Evolutionary conservation across 1,284 basidiomycete genomes (phyloP).

Genomic region (Puccinia coronata): DNA sequence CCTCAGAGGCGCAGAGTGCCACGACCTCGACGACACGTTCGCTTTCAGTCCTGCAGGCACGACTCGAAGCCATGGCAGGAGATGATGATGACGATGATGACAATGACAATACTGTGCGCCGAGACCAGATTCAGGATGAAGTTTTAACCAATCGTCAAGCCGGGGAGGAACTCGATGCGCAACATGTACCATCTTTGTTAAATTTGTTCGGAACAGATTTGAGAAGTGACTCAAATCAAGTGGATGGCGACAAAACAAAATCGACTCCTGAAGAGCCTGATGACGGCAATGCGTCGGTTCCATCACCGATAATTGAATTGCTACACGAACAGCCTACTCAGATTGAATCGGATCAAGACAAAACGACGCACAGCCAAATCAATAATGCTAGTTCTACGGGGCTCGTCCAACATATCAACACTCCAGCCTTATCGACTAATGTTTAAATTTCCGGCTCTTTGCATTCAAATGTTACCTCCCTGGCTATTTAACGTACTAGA

Average conservation of each 20-base stretch:
- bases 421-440: slow-evolving; percentile 6
- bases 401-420: neutral
- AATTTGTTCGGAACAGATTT: neutral
- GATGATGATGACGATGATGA: slow-evolving; percentile 20
- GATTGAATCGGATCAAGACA: slow-evolving; percentile 6
- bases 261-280: neutral
- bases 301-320: neutral
- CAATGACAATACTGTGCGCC: neutral
- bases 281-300: neutral
- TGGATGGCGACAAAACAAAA: neutral
- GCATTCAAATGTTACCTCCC: neutral
- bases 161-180: neutral
- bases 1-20: neutral
- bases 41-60: slow-evolving; percentile 6
- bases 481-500: slow-evolving; percentile 4
- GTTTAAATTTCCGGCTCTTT: slow-evolving; percentile 9
- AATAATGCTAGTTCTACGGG: neutral
- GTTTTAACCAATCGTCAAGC: neutral
- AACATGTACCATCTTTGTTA: slow-evolving; percentile 2
- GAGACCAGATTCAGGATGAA: neutral
- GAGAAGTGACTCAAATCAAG: neutral
- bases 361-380: neutral
- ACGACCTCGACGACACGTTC: neutral
- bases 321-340: neutral
- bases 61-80: slow-evolving; percentile 19